These are phyloP conservation scores for Ramaria rubella DNA, from an alignment of 768 basidiomycete genomes.

Conservation along the genomic window DNA sequence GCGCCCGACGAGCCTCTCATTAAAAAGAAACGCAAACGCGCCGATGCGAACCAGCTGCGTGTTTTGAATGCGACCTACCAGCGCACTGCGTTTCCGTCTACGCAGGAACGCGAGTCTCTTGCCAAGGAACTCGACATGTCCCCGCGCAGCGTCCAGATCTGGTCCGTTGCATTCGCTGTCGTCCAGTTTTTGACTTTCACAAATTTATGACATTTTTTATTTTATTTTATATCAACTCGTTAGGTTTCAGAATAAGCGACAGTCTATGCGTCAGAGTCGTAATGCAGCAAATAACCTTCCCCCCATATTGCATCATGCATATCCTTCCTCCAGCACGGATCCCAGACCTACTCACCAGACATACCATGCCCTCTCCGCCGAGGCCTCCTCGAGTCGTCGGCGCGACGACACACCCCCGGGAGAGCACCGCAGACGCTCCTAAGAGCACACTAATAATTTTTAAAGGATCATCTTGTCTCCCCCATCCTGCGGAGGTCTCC, in stretches of 20 bases:
- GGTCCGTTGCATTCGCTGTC: slow-evolving; percentile 39
- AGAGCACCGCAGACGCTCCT: too few relatives aligned
- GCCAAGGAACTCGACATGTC: slow-evolving; percentile 79
- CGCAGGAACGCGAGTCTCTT: slow-evolving; percentile 73
- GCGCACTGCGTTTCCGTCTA: slow-evolving; percentile 82
- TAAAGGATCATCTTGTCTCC: too few relatives aligned
- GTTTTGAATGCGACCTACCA: slow-evolving; percentile 74
- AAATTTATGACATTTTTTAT: too few relatives aligned
- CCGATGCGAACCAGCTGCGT: slow-evolving; percentile 72
- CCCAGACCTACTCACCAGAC: slow-evolving; percentile 10
- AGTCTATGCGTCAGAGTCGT: slow-evolving; percentile 73
- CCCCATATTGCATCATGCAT: slow-evolving; percentile 30
- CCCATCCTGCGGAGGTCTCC: too few relatives aligned
- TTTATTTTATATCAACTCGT: too few relatives aligned
- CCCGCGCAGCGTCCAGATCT: slow-evolving; percentile 80
- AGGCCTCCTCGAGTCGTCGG: not conserved
- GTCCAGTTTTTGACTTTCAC: slow-evolving; percentile 12
- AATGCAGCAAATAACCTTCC: slow-evolving; percentile 45
- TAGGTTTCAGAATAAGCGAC: slow-evolving; percentile 87
- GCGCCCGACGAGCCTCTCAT: slow-evolving; percentile 45
- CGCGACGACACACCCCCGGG: not conserved
- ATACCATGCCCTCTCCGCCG: slow-evolving; percentile 10
- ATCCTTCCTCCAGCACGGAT: slow-evolving; percentile 12
- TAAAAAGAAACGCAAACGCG: slow-evolving; percentile 85
- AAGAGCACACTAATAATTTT: too few relatives aligned